Evolutionary conservation across 352 stramenopile species (phyloP), one percentile per base, ranked within the genome.

Genomic region (Pythium apleroticum): DNA sequence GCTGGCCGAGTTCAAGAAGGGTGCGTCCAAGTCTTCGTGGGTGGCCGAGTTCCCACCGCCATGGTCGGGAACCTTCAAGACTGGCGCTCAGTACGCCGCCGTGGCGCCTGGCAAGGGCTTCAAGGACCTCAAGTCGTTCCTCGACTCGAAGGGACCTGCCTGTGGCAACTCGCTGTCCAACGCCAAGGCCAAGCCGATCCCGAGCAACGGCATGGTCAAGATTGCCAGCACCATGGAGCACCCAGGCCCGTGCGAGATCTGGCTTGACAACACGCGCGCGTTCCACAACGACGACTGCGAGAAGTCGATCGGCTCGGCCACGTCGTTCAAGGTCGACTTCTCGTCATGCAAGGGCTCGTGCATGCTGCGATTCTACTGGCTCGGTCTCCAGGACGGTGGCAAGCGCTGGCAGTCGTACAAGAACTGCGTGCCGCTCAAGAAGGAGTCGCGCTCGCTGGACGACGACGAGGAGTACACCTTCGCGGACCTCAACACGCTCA

Each of bases 341-440:
- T 70, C 63, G 11, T 33, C 45, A 3, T 70, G 63, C 52, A 59
- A 45, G 22, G 46, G 46, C 28, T 52, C 48, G 41, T 70, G 63
- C 54, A 54, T 60, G 39, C 63, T 70, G 0, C 55, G 52, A 14
- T 65, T 70, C 52, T 70, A 66, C 63, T 70, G 63, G 63, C 63
- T 70, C 37, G 63, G 28, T 35, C 53, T 70, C 22, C 63, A 70
- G 39, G 46, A 70, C 53, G n/a, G 33, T 19, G 53, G 37, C 53
- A 57, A 41, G 27, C 50, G 50, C 50, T 60, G 53, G 53, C 53
- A 60, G 30, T n/a, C 37, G 33, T 60, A 60, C 53, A 60, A 39
- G 33, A 39, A 39, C 12, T 39, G 33, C 12, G 33, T 39, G 33
- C 33, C 33, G 11, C 7, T 39, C 33, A 39, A 39, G 33, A 39